Percentiles rank a stretch among this genome's conserved stretches.
Evolutionary conservation across 2,329 filamentous ascomycete genomes (phyloP).

Genomic region (Orbilia quercus): DNA sequence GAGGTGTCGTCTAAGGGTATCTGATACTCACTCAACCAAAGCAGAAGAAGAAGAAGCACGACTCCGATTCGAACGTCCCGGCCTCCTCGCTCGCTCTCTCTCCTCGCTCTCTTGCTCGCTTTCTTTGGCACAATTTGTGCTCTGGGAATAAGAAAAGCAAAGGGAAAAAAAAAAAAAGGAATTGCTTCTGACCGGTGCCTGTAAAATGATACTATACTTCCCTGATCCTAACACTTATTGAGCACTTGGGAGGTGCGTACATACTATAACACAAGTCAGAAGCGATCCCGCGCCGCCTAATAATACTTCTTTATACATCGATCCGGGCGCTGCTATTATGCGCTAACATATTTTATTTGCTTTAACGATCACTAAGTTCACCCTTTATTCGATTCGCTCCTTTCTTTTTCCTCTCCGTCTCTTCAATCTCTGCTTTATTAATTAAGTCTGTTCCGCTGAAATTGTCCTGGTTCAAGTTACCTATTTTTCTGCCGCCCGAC

Average conservation of each 20-base stretch:
- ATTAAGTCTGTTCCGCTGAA: conserved; percentile 3
- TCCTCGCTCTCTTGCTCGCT: no score
- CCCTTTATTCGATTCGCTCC: conserved; percentile 2
- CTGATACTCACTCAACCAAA: background rate
- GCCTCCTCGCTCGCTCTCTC: background rate
- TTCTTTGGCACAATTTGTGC: conserved; percentile 43
- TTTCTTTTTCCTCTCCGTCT: conserved; percentile 17
- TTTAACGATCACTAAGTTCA: no score
- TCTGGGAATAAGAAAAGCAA: conserved; percentile 27
- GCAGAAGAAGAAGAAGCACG: no score
- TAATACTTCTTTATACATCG: conserved; percentile 51
- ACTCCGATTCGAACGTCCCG: no score
- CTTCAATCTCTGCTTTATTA: conserved; percentile 21
- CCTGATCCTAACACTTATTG: conserved; percentile 37
- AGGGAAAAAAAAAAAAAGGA: conserved; percentile 28
- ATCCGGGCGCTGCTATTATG: background rate
- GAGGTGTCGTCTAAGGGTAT: conserved; percentile 17
- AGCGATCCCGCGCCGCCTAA: conserved; percentile 37
- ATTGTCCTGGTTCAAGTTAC: conserved; percentile 40
- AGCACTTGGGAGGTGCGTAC: conserved; percentile 33
- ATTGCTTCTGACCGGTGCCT: conserved; percentile 47
- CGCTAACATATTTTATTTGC: no score
- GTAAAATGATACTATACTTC: conserved; percentile 30
- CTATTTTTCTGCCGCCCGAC: conserved; percentile 45
- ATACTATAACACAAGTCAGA: conserved; percentile 22